Percentiles rank a stretch among this genome's conserved stretches.
Conservation (phyloP, 2,329 filamentous ascomycete species). For the Aspergillus bombycis region DNA sequence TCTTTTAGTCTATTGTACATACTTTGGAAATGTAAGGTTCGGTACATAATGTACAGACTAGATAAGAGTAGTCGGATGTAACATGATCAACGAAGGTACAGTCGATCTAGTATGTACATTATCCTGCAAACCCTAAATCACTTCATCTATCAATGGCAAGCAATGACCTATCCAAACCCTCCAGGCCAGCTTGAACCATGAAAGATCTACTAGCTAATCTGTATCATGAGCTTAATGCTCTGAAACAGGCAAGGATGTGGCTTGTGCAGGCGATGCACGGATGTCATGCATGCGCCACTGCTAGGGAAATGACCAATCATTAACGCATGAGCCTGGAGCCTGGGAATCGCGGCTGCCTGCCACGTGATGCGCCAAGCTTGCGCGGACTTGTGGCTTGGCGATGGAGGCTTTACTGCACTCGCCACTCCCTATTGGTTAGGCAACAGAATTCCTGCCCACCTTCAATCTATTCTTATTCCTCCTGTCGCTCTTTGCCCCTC, state of each 20-base stretch:
- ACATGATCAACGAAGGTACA: background rate
- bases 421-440: constrained; percentile 45
- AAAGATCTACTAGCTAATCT: background rate
- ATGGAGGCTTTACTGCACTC: constrained; percentile 29
- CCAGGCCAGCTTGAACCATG: background rate
- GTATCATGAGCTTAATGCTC: background rate
- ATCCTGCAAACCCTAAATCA: background rate
- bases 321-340: background rate
- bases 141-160: background rate
- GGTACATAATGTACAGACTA: background rate
- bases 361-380: constrained; percentile 25
- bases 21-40: background rate
- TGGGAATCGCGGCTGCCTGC: constrained; percentile 34
- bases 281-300: constrained; percentile 13
- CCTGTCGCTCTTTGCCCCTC: constrained; percentile 19
- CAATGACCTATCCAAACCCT: background rate
- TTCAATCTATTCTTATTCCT: constrained; percentile 31
- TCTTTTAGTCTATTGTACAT: background rate
- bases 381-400: constrained; percentile 27
- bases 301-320: constrained; percentile 8
- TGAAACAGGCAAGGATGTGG: background rate
- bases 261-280: background rate
- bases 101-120: background rate
- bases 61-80: background rate
- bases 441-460: constrained; percentile 44